These are phyloP conservation scores for Sporothrix pseudoabietina DNA, from an alignment of 2,329 filamentous ascomycete species.

Conservation along the genomic window DNA sequence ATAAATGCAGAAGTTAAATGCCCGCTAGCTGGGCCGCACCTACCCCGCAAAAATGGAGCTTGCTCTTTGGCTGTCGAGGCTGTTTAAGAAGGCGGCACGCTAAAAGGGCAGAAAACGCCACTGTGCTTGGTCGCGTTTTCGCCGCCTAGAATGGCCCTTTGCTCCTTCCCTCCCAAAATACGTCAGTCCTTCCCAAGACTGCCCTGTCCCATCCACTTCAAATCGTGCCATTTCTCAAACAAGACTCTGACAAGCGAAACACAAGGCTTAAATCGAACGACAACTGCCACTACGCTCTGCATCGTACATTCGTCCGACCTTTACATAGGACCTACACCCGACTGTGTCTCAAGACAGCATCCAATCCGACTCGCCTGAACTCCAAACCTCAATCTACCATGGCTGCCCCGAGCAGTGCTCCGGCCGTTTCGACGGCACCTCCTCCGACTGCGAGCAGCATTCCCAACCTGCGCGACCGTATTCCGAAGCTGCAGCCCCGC, in stretches of 20 bases:
- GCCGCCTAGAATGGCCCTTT: neutral
- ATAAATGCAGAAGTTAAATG: neutral
- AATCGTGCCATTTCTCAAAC: slow-evolving; percentile 21
- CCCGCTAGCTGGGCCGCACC: slow-evolving; percentile 5
- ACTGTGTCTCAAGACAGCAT: neutral
- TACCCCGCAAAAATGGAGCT: slow-evolving; percentile 5
- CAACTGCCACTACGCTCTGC: neutral
- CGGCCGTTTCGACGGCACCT: slow-evolving; percentile 13
- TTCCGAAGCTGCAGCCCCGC: slow-evolving; percentile 70
- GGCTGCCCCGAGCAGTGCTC: neutral
- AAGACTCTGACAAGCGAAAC: neutral
- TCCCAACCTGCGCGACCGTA: slow-evolving; percentile 57
- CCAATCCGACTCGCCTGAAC: too few relatives aligned
- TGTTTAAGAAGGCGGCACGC: neutral
- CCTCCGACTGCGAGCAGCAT: slow-evolving; percentile 37
- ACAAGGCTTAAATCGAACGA: neutral
- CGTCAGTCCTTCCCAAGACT: neutral
- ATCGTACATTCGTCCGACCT: neutral
- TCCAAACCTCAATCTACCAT: neutral
- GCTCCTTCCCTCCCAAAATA: neutral
- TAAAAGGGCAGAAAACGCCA: neutral
- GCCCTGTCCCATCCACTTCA: neutral
- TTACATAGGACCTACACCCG: neutral
- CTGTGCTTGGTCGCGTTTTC: neutral
- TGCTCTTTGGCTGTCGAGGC: neutral